Percentiles rank a stretch among this genome's conserved stretches.
phyloP scores from a whole-genome alignment of 257 asterid genomes.

The Lantana camara region DNA sequence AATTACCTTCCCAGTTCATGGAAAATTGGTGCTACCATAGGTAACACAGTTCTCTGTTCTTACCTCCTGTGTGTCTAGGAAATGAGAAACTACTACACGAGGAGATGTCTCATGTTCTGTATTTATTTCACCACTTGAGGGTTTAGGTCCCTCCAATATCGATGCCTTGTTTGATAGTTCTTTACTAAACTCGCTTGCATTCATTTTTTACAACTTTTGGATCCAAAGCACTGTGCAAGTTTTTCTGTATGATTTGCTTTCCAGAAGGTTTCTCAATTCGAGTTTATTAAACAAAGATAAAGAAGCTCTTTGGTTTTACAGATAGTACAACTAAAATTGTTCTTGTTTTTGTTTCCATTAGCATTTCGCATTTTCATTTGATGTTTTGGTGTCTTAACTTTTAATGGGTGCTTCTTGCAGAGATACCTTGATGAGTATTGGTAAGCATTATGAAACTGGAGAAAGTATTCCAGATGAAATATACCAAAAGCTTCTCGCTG shows the following conservation, averaged over 20 bases:
- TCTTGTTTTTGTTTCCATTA: conserved; percentile 2
- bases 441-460: conserved; percentile 97
- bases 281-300: background rate
- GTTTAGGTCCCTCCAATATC: background rate
- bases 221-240: background rate
- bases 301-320: conserved; percentile 5
- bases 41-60: conserved; percentile 34
- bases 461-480: conserved; percentile 89
- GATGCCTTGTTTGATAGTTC: conserved; percentile 3
- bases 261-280: background rate
- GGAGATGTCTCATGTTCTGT: background rate
- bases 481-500: conserved; percentile 94
- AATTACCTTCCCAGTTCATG: conserved; percentile 96
- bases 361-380: conserved; percentile 3
- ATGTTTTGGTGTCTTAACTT: background rate
- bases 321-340: background rate
- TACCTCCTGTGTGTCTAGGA: background rate
- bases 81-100: background rate
- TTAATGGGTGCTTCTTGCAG: conserved; percentile 44
- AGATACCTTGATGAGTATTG: conserved; percentile 93
- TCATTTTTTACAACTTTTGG: conserved; percentile 8
- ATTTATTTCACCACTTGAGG: background rate
- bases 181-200: conserved; percentile 1
- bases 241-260: background rate
- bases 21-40: conserved; percentile 99